A percentile compares a stretch with the other conserved stretches of the same genome.
These are phyloP conservation scores for Aspergillus pseudonomiae DNA, from an alignment of 2,329 filamentous ascomycete genomes.

Conservation along the genomic window DNA sequence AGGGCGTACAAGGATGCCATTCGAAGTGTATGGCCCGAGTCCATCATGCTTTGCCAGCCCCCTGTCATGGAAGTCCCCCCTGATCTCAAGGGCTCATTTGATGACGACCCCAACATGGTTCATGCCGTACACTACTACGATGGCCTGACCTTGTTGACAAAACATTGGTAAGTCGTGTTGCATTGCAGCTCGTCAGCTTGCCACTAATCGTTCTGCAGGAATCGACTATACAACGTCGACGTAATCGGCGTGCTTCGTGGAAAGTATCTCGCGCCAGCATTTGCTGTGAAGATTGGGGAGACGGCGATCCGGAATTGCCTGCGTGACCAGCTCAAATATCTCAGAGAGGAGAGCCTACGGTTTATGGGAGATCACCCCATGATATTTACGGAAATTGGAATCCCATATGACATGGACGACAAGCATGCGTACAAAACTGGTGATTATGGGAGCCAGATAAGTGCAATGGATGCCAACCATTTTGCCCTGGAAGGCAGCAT, in stretches of 20 bases:
- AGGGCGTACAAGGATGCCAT: constrained; percentile 75
- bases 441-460: constrained; percentile 88
- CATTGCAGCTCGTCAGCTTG: no score
- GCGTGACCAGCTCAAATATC: constrained; percentile 79
- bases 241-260: constrained; percentile 90
- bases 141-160: constrained; percentile 93
- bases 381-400: constrained; percentile 91
- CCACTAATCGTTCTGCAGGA: constrained; percentile 52
- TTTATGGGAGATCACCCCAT: constrained; percentile 87
- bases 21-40: constrained; percentile 73
- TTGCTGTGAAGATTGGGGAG: constrained; percentile 91
- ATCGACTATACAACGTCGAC: constrained; percentile 94
- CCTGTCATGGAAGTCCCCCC: constrained; percentile 92
- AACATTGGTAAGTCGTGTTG: constrained; percentile 71
- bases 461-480: constrained; percentile 94
- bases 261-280: constrained; percentile 82
- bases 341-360: constrained; percentile 84
- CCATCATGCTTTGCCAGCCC: constrained; percentile 88
- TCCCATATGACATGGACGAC: constrained; percentile 98
- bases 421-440: constrained; percentile 94
- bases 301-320: constrained; percentile 93
- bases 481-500: constrained; percentile 84
- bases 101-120: constrained; percentile 87
- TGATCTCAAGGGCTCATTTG: constrained; percentile 78
- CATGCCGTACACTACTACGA: constrained; percentile 98